Evolutionary conservation across 495 filamentous ascomycete genomes (phyloP).

Genomic region (Penicillium lagena): DNA sequence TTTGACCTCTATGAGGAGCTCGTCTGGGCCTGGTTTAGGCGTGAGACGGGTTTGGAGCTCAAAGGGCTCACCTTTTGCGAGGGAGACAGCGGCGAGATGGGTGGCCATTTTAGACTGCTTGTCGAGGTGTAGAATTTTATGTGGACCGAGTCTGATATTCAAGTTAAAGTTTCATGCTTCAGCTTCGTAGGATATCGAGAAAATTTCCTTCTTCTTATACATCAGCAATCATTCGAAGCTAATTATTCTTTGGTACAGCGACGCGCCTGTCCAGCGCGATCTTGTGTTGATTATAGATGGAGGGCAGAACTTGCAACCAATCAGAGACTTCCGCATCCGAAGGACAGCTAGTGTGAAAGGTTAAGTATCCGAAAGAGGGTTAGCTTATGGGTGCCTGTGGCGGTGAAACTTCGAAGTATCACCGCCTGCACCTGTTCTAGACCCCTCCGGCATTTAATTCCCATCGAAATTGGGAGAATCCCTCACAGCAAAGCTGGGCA

Average conservation of each 20-base stretch:
- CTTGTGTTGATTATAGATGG: neutral
- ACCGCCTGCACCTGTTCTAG: neutral
- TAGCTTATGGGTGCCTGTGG: constrained; percentile 5
- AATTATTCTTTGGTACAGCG: neutral
- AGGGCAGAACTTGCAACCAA: constrained; percentile 13
- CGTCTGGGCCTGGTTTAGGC: constrained; percentile 36
- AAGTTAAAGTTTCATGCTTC: constrained; percentile 1
- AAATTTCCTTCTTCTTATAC: constrained; percentile 12
- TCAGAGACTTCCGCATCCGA: constrained; percentile 20
- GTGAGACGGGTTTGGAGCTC: constrained; percentile 26
- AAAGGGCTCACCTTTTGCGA: constrained; percentile 26
- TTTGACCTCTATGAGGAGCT: constrained; percentile 44
- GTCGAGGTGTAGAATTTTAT: neutral
- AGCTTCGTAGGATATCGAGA: constrained; percentile 1
- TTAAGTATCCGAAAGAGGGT: constrained; percentile 10
- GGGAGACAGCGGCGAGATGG: constrained; percentile 36
- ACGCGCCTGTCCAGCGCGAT: no score
- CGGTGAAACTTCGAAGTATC: no score
- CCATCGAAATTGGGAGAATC: constrained; percentile 1
- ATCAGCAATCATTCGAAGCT: neutral
- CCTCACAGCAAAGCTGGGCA: constrained; percentile 5
- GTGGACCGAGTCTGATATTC: constrained; percentile 2
- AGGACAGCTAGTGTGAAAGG: constrained; percentile 14
- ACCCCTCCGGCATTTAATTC: neutral
- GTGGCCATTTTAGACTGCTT: constrained; percentile 21